These are phyloP conservation scores for Neurospora pannonica DNA, from an alignment of 495 filamentous ascomycete species.

Conservation along the genomic window DNA sequence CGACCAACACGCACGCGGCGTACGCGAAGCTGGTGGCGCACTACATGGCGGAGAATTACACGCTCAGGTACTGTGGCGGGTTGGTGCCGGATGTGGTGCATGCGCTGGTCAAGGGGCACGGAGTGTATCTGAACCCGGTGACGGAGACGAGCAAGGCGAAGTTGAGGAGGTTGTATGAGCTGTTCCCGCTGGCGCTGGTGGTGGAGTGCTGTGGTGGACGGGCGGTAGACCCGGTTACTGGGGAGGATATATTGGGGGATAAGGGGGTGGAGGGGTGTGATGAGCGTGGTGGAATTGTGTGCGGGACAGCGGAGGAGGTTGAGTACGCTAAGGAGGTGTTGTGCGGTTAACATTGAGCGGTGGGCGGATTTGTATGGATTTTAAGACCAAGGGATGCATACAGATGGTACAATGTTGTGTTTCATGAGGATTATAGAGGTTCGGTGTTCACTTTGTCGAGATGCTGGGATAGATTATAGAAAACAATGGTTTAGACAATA, in stretches of 20 bases:
- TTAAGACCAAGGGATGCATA: not conserved
- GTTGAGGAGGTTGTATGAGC: constrained; percentile 40
- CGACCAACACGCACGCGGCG: constrained; percentile 29
- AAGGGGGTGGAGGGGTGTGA: constrained; percentile 25
- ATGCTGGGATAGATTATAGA: not conserved
- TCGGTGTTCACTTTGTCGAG: not conserved
- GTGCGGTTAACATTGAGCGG: not conserved
- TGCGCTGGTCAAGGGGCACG: constrained; percentile 42
- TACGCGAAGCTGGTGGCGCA: constrained; percentile 34
- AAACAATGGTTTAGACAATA: not conserved
- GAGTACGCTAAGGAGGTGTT: constrained; percentile 7
- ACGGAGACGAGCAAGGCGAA: constrained; percentile 36
- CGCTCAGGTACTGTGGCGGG: constrained; percentile 42
- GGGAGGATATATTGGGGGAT: constrained; percentile 26
- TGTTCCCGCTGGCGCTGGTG: constrained; percentile 40
- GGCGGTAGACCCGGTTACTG: constrained; percentile 34
- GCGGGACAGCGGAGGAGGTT: constrained; percentile 39
- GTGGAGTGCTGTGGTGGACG: constrained; percentile 43
- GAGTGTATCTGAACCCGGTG: constrained; percentile 42
- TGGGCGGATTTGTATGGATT: not conserved
- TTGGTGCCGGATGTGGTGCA: constrained; percentile 46
- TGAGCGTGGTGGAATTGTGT: constrained; percentile 40
- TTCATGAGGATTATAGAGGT: not conserved
- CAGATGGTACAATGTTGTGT: not conserved
- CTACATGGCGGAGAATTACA: constrained; percentile 35